Percentiles rank a stretch among this genome's conserved stretches.
These are phyloP conservation scores for Henningerozyma blattae DNA, from an alignment of 805 yeast genomes.

Conservation along the genomic window DNA sequence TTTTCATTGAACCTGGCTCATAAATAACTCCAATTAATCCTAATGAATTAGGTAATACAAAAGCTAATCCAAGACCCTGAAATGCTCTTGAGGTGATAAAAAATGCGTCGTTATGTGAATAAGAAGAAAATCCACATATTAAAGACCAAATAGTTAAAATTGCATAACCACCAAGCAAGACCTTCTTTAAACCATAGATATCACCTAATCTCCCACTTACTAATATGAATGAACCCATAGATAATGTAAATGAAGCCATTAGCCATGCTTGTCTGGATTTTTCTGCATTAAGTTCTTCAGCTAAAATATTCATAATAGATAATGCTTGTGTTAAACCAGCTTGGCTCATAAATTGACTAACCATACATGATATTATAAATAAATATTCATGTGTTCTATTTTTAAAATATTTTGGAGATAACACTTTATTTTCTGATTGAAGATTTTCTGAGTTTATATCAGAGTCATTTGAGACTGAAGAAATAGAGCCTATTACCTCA, in stretches of 20 bases:
- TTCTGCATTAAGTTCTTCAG: slow-evolving; percentile 22
- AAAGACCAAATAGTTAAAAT: slow-evolving; percentile 49
- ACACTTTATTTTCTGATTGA: too few relatives aligned
- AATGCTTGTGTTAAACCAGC: slow-evolving; percentile 29
- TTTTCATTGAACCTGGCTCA: slow-evolving; percentile 31
- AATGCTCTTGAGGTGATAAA: slow-evolving; percentile 43
- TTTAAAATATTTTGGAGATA: too few relatives aligned
- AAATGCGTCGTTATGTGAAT: slow-evolving; percentile 35
- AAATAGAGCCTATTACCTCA: too few relatives aligned
- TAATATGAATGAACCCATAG: slow-evolving; percentile 62
- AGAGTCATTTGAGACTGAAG: too few relatives aligned
- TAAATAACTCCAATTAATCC: slow-evolving; percentile 40
- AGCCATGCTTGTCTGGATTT: slow-evolving; percentile 42
- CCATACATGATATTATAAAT: slow-evolving; percentile 20
- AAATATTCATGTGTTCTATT: slow-evolving; percentile 12
- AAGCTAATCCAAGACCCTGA: slow-evolving; percentile 53
- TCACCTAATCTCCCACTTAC: slow-evolving; percentile 65
- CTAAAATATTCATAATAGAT: slow-evolving; percentile 26
- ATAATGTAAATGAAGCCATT: slow-evolving; percentile 57
- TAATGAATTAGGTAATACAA: slow-evolving; percentile 45
- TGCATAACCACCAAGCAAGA: slow-evolving; percentile 42
- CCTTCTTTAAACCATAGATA: slow-evolving; percentile 46
- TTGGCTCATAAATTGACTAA: slow-evolving; percentile 31
- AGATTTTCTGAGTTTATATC: too few relatives aligned
- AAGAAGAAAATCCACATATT: slow-evolving; percentile 46